Base-by-base conservation (phyloP, 331 rosid species). In the Prunus yedoensis region DNA sequence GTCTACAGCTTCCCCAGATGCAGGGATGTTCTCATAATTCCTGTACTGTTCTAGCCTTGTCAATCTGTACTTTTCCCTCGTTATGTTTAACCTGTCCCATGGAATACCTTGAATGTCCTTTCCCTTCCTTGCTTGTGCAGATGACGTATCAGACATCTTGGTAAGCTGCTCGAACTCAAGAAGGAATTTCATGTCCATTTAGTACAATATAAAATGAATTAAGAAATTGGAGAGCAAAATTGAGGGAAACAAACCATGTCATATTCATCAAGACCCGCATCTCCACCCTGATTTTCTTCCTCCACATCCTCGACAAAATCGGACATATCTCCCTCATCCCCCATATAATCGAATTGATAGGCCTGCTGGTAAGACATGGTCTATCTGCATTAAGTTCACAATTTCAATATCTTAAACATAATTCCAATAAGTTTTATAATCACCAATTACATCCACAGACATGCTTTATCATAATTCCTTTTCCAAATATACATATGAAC, bases 21-120 rank as follows among this genome's bases (percentile, higher is more conserved):
- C 78, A 9, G 92, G 97, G 78, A 92, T 87, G 75, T 92, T 94
- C 89, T 92, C 97, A 83, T 92, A 94, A 59, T 94, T 94, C 73
- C 80, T 85, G 38, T 92, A 94, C 70, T 92, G 93, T 23, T 88
- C 92, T 14, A 92, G 96, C 87, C 97, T 88, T 16, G 96, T 90
- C 75, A 84, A 63, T 77, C 97, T 87, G 67, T 94, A 94, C 69
- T 88, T 89, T 8, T 88, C 90, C 66, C 97, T 88, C 0, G 92
- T 86, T 62, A 85, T 88, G 74, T 88, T 89, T 82, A 94, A 76
- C 43, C 89, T 90, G 17, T 92, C 93, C 97, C 97, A 94, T 68
- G 90, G 97, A 85, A 94, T 94, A 18, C 97, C 99, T 76, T 94
- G 99, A 88, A 90, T 88, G 71, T 94, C 97, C 69, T 90, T 89